Percentiles rank a stretch among this genome's conserved stretches.
phyloP scores from a whole-genome alignment of 805 yeast species.

The Candida ovalis region DNA sequence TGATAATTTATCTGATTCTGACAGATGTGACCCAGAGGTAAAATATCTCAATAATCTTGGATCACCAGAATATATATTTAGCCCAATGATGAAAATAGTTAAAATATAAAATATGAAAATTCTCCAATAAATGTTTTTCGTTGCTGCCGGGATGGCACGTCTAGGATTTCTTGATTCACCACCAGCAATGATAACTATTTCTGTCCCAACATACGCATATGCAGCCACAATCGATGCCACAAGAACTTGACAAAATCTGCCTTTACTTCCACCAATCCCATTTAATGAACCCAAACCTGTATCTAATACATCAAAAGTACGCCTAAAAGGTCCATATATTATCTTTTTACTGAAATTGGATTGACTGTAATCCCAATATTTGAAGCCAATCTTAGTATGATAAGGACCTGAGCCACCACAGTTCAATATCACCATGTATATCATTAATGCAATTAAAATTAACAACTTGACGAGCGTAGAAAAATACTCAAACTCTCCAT shows the following conservation, averaged over 20 bases:
- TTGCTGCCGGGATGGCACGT: constrained; percentile 71
- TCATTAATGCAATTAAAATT: constrained; percentile 48
- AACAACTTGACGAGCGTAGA: constrained; percentile 57
- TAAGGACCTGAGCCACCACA: constrained; percentile 50
- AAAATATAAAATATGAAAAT: constrained; percentile 61
- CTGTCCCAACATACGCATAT: constrained; percentile 79
- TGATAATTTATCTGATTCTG: constrained; percentile 13
- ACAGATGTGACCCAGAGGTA: constrained; percentile 27
- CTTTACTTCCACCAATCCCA: constrained; percentile 61
- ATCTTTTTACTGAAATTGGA: constrained; percentile 44
- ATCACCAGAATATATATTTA: constrained; percentile 75
- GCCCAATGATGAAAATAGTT: constrained; percentile 63
- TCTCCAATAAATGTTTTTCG: constrained; percentile 70
- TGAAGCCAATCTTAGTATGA: constrained; percentile 53
- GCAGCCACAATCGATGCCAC: constrained; percentile 63
- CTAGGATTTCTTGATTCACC: constrained; percentile 85
- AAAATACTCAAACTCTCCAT: constrained; percentile 71
- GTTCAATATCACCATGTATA: constrained; percentile 63
- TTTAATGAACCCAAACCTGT: constrained; percentile 46
- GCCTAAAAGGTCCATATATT: constrained; percentile 70
- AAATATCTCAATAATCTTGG: constrained; percentile 62
- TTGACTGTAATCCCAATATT: constrained; percentile 58
- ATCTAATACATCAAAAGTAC: constrained; percentile 65
- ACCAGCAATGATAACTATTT: constrained; percentile 77
- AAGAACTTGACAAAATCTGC: constrained; percentile 56